Evolutionary conservation across 805 yeast species (phyloP), one percentile per base, ranked within the genome.

Genomic region (Starmerella bombicola): DNA sequence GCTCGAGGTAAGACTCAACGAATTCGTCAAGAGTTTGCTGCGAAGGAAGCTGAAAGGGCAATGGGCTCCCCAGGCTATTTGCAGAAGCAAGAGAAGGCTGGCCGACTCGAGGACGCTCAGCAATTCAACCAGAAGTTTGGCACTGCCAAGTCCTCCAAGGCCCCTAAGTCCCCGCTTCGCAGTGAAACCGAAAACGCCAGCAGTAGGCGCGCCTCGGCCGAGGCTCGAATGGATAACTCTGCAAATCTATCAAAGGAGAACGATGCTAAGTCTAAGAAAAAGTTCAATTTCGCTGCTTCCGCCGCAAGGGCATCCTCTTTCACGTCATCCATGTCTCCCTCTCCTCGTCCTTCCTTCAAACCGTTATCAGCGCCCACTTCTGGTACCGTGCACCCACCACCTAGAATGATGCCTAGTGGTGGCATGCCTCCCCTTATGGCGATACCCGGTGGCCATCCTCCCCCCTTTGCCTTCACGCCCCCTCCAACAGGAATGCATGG

Each of bases 121-220:
- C 82, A 80, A 54, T 85, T 86, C 56, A 74, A 93, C 30, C 83
- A 81, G 36, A 80, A 73, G 50, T 81, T 83, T 60, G 82, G 82
- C 59, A 73, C 85, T 32, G 42, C 49, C 20, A 55, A 61, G 12
- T n/a, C n/a, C n/a, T n/a, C n/a, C n/a, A 64, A 66, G n/a, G 62
- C 61, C 5, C 88, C 93, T 6, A 60, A 67, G 16, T 85, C 79
- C 52, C 64, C 77, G 45, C 62, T 78, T 46, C 12, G 7, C 18
- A n/a, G 13, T 6, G 13, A 29, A 15, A 5, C 5, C 6, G 6
- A n/a, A 17, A 16, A 20, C 5, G 5, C 25, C 23, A n/a, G 17
- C 9, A 15, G 28, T 32, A 10, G 19, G 23, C n/a, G n/a, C 19
- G 29, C 16, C 29, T 16, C 28, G 18, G 8, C 23, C 8, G 9